A percentile compares a stretch with the other conserved stretches of the same genome.
These are phyloP conservation scores for Orbilia oligospora DNA, from an alignment of 2,329 filamentous ascomycete species.

Conservation along the genomic window DNA sequence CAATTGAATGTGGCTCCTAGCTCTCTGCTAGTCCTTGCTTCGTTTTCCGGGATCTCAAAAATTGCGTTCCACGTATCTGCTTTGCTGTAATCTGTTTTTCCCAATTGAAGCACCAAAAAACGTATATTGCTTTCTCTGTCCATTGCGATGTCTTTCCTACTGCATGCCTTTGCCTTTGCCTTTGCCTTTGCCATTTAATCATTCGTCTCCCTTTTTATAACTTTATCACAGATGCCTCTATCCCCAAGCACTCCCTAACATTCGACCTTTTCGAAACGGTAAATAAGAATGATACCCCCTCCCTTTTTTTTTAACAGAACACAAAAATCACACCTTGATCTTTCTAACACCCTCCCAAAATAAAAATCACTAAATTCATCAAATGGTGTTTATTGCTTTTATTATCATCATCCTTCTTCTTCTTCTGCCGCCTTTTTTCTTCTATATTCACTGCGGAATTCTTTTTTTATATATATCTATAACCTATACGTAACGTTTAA, in stretches of 20 bases:
- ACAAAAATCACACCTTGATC: slow-evolving; percentile 8
- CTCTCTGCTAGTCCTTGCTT: slow-evolving; percentile 31
- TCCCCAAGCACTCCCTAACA: slow-evolving; percentile 1
- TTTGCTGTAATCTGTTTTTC: slow-evolving; percentile 21
- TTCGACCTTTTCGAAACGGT: slow-evolving; percentile 35
- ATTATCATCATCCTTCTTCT: background rate
- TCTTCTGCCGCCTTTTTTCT: background rate
- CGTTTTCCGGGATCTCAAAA: slow-evolving; percentile 12
- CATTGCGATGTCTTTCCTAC: slow-evolving; percentile 4
- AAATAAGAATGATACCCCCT: slow-evolving; percentile 61
- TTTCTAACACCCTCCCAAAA: background rate
- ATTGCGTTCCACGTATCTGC: slow-evolving; percentile 11
- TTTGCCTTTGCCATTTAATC: slow-evolving; percentile 15
- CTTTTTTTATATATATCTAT: slow-evolving; percentile 4
- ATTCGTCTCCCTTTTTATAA: background rate
- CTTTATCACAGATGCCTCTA: background rate
- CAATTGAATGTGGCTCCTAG: slow-evolving; percentile 17
- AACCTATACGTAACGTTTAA: slow-evolving; percentile 32
- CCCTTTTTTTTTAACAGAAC: slow-evolving; percentile 30
- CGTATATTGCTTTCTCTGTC: slow-evolving; percentile 28
- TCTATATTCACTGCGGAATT: slow-evolving; percentile 5
- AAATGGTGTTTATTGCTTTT: slow-evolving; percentile 10
- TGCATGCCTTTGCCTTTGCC: too few relatives aligned
- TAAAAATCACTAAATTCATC: background rate
- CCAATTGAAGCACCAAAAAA: slow-evolving; percentile 31